Conservation (phyloP, 441 rosid genomes). For the Gossypium davidsonii region DNA sequence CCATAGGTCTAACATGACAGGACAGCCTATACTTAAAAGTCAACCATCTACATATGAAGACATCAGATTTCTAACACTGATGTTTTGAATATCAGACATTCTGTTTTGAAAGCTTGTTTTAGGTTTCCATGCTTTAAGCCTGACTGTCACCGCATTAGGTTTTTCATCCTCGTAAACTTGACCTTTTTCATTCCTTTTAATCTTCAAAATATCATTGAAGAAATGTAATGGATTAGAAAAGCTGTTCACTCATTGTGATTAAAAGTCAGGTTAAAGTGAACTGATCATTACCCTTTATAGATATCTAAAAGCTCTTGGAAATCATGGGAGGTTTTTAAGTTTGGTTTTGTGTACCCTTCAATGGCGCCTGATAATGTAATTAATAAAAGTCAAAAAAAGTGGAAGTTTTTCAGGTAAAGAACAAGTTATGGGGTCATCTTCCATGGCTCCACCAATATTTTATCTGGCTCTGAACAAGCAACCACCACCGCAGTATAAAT, state of each 20-base stretch:
- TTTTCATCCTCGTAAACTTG: background rate
- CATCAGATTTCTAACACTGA: background rate
- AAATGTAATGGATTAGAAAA: background rate
- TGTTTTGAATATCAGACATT: background rate
- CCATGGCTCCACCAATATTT: slow-evolving; percentile 28
- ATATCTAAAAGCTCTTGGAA: background rate
- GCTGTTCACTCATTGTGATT: background rate
- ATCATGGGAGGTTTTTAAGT: background rate
- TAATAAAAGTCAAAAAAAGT: background rate
- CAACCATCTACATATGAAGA: background rate
- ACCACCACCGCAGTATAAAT: slow-evolving; percentile 17
- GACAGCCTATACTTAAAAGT: background rate
- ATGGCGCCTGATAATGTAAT: background rate
- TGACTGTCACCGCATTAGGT: background rate
- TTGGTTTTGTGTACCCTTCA: background rate
- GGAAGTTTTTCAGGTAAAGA: background rate
- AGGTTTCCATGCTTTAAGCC: background rate
- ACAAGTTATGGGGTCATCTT: slow-evolving; percentile 10
- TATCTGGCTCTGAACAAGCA: slow-evolving; percentile 18
- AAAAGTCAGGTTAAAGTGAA: background rate
- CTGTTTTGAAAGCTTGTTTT: background rate
- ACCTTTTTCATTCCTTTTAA: background rate
- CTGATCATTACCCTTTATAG: background rate
- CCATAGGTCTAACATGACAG: background rate
- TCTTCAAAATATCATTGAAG: background rate